Percentiles rank a stretch among this genome's conserved stretches.
phyloP scores from a whole-genome alignment of 2,329 filamentous ascomycete species.

The Fusarium armeniacum region DNA sequence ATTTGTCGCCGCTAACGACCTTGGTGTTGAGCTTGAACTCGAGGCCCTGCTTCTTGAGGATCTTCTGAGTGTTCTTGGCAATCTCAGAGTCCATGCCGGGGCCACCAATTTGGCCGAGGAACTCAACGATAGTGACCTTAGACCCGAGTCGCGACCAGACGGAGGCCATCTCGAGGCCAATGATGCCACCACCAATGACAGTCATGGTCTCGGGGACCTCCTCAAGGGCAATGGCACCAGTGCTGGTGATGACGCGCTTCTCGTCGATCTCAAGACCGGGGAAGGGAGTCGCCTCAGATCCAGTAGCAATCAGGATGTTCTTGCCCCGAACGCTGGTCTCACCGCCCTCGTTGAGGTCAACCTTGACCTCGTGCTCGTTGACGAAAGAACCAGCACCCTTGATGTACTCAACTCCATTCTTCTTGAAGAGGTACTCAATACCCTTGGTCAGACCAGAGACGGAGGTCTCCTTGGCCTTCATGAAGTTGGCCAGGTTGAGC shows the following conservation, averaged over 20 bases:
- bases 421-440: conserved; percentile 98
- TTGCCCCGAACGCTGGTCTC: conserved; percentile 89
- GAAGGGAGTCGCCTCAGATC: conserved; percentile 95
- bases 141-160: conserved; percentile 96
- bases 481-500: conserved; percentile 93
- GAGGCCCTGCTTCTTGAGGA: conserved; percentile 94
- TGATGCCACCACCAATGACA: conserved; percentile 98
- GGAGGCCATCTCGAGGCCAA: conserved; percentile 97
- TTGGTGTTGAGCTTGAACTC: conserved; percentile 99
- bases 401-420: conserved; percentile 98
- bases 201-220: conserved; percentile 96
- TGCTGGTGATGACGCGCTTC: conserved; percentile 97
- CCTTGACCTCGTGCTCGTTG: conserved; percentile 91
- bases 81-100: conserved; percentile 98
- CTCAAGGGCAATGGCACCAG: conserved; percentile 88
- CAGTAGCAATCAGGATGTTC: conserved; percentile 98
- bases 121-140: conserved; percentile 98
- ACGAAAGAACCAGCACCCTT: conserved; percentile 91
- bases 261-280: conserved; percentile 96
- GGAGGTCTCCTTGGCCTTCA: conserved; percentile 98
- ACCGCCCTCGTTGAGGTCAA: conserved; percentile 90
- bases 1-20: conserved; percentile 87
- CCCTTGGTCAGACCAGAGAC: conserved; percentile 93
- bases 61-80: conserved; percentile 91
- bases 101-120: conserved; percentile 94